Base-by-base conservation (phyloP, 1,284 basidiomycete species). In the Puccinia polysora region DNA sequence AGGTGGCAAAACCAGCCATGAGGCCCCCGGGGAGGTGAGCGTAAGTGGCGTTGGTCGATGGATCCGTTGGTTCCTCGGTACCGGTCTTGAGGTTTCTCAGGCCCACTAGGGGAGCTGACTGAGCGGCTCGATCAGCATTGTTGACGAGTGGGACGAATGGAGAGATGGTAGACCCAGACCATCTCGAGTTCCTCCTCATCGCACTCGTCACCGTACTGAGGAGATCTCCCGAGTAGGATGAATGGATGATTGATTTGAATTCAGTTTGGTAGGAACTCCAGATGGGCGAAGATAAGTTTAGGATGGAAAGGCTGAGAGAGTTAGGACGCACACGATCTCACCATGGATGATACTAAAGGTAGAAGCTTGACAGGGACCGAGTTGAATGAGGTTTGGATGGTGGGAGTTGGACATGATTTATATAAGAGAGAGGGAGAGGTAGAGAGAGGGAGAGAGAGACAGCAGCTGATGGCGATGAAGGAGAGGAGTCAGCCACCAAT, bases 1-100 rank as follows among this genome's bases (percentile, higher is more conserved):
- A 84, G 73, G 90, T 87, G 73, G 94, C 86, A 78, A 98, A 98
- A 12, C 88, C 91, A 73, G 84, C 83, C 87, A 97, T 92, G 23
- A 98, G 85, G 45, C 76, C 76, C 47, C 77, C 75, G 45, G 38
- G 58, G 28, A 62, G 23, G 28, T 60, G 45, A 32, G 55, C 36
- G 55, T 52, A 63, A 43, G 20, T 47, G 12, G 65, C 47, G 60
- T 43, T 45, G 3, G 52, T 25, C n/a, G 43, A 32, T 38, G 52
- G 23, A 36, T 23, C 25, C 14, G 30, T 18, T 23, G 5, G 47
- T 50, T 50, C 50, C 23, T 65, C 63, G 34, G 20, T 10, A 28
- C 50, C 63, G 14, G 49, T 15, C n/a, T 55, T 71, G 36, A 71
- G 59, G 18, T 71, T 71, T 63, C 47, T 40, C 2, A 71, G 7